phyloP scores from a whole-genome alignment of 2,329 filamentous ascomycete species.

The Cladophialophora bantiana region DNA sequence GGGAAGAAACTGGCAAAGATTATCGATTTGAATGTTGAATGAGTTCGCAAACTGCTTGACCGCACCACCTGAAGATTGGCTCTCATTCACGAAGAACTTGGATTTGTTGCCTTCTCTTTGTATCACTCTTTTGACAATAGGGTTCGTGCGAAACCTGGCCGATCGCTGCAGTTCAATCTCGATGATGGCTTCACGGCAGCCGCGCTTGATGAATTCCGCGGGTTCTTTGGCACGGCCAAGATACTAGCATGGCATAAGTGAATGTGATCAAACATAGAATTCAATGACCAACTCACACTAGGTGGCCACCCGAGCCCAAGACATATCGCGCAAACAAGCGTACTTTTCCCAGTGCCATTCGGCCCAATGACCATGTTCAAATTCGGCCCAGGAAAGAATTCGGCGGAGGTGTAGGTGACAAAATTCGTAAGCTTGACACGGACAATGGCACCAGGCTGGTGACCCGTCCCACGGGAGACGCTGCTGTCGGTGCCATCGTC shows the following conservation, averaged over 20 bases:
- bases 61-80: slow-evolving; percentile 64
- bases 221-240: slow-evolving; percentile 85
- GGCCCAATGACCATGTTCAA: slow-evolving; percentile 98
- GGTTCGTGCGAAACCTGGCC: slow-evolving; percentile 62
- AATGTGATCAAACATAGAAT: not conserved
- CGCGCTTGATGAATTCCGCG: slow-evolving; percentile 93
- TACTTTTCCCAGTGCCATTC: slow-evolving; percentile 98
- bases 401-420: slow-evolving; percentile 90
- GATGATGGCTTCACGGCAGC: slow-evolving; percentile 75
- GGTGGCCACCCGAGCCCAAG: slow-evolving; percentile 86
- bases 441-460: slow-evolving; percentile 83
- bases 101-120: slow-evolving; percentile 81
- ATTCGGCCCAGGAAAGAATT: slow-evolving; percentile 89
- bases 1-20: slow-evolving; percentile 94
- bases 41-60: slow-evolving; percentile 72
- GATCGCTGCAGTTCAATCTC: slow-evolving; percentile 84
- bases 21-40: slow-evolving; percentile 94
- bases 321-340: slow-evolving; percentile 94
- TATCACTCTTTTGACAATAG: slow-evolving; percentile 77
- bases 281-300: slow-evolving; percentile 51
- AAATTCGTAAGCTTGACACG: slow-evolving; percentile 87
- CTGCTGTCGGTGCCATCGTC: not conserved
- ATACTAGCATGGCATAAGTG: slow-evolving; percentile 55
- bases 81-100: slow-evolving; percentile 78
- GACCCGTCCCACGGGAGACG: slow-evolving; percentile 22